phyloP scores from a whole-genome alignment of 2,329 filamentous ascomycete species.

The Penicillium carneum region DNA sequence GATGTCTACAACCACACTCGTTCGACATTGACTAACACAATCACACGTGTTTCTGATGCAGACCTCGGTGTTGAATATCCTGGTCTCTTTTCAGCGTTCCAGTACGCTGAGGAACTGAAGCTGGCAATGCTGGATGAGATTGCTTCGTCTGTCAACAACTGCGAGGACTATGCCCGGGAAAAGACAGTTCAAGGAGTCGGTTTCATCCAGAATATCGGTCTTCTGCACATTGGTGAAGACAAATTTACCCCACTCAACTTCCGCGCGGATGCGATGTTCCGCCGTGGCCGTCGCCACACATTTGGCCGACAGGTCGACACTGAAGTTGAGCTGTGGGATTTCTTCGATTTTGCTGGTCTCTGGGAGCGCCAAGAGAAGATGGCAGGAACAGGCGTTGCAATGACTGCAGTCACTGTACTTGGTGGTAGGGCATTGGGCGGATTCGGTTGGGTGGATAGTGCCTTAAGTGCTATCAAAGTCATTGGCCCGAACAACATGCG shows the following conservation, averaged over 20 bases:
- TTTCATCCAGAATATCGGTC: constrained; percentile 84
- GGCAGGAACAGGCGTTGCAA: constrained; percentile 89
- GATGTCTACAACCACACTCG: constrained; percentile 87
- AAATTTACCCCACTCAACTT: constrained; percentile 87
- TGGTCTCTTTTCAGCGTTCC: constrained; percentile 82
- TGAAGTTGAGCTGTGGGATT: constrained; percentile 87
- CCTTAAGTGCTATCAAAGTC: constrained; percentile 79
- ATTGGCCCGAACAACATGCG: constrained; percentile 82
- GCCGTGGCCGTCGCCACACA: constrained; percentile 74
- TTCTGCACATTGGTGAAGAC: constrained; percentile 81
- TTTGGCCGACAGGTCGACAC: constrained; percentile 85
- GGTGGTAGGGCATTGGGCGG: constrained; percentile 82
- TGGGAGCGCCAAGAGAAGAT: constrained; percentile 93
- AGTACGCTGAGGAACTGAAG: constrained; percentile 92
- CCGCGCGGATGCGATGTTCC: constrained; percentile 93
- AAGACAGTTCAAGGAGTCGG: constrained; percentile 82
- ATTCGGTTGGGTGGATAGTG: constrained; percentile 87
- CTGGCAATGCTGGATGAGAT: constrained; percentile 90
- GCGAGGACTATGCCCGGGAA: constrained; percentile 83
- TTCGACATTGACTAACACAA: constrained; percentile 75
- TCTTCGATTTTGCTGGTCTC: constrained; percentile 84
- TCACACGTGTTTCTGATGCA: constrained; percentile 75
- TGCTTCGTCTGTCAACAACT: constrained; percentile 75
- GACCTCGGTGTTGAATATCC: constrained; percentile 86
- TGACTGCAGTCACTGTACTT: constrained; percentile 87